A percentile compares a stretch with the other conserved stretches of the same genome.
Evolutionary conservation across 1,284 basidiomycete species (phyloP).

Genomic region (Pyrrhoderma lamaoense): DNA sequence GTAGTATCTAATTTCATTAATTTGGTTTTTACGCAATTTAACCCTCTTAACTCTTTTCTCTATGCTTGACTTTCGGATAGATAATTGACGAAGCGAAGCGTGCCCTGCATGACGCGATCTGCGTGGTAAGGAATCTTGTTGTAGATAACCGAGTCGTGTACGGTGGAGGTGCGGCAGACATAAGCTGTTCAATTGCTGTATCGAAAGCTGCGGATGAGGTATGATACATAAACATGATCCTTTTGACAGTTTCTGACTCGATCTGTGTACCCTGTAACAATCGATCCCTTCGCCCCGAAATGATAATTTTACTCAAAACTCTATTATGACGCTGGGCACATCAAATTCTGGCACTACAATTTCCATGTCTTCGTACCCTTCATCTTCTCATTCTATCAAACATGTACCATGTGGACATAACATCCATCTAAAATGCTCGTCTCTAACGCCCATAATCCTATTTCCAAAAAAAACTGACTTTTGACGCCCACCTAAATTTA

Average conservation of each 20-base stretch:
- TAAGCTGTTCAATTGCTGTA: conserved; percentile 91
- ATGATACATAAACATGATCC: conserved; percentile 19
- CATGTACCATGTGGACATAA: too few relatives aligned
- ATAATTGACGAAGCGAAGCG: conserved; percentile 99
- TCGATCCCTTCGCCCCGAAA: too few relatives aligned
- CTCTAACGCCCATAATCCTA: too few relatives aligned
- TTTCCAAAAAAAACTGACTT: too few relatives aligned
- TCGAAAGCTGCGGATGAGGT: conserved; percentile 92
- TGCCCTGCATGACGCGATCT: conserved; percentile 95
- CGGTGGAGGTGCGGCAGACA: conserved; percentile 96
- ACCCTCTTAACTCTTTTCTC: not conserved
- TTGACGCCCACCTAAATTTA: too few relatives aligned
- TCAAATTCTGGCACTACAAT: too few relatives aligned
- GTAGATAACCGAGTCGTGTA: conserved; percentile 97
- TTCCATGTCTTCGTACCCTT: too few relatives aligned
- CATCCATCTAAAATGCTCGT: too few relatives aligned
- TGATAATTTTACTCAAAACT: too few relatives aligned
- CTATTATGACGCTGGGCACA: too few relatives aligned
- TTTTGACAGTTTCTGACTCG: not conserved
- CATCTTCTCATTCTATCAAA: too few relatives aligned
- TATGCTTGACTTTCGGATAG: conserved; percentile 39
- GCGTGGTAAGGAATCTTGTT: conserved; percentile 92
- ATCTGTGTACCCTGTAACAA: too few relatives aligned
- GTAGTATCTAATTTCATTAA: conserved; percentile 37
- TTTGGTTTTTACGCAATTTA: not conserved